Conservation (phyloP, 306 rosid species). For the Ammopiptanthus mongolicus region DNA sequence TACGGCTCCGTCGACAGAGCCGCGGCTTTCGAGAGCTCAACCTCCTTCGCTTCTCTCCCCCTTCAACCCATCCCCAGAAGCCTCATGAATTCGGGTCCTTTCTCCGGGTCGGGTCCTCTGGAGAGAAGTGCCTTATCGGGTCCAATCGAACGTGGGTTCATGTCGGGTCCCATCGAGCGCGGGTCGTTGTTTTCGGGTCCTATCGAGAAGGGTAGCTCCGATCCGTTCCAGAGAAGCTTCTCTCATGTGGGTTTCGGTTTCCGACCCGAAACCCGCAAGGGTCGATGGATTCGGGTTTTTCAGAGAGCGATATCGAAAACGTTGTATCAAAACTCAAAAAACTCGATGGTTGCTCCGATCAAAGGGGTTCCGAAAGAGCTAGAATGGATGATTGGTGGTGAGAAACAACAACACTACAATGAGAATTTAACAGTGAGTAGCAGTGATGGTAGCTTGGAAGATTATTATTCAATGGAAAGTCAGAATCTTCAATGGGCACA, state of each 20-base stretch:
- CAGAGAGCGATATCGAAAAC: constrained; percentile 72
- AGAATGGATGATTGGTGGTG: constrained; percentile 60
- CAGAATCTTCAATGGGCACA: constrained; percentile 99
- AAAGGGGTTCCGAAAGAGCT: constrained; percentile 57
- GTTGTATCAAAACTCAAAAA: constrained; percentile 42
- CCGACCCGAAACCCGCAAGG: constrained; percentile 25
- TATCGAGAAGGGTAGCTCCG: constrained; percentile 53
- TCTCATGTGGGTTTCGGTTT: constrained; percentile 65
- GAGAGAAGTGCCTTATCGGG: constrained; percentile 91
- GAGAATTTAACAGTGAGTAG: constrained; percentile 80
- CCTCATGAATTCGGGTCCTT: constrained; percentile 60
- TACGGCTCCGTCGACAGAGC: constrained; percentile 75
- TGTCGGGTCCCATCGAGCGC: constrained; percentile 93
- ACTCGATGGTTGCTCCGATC: constrained; percentile 71
- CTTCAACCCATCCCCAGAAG: constrained; percentile 80
- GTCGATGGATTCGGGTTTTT: constrained; percentile 50
- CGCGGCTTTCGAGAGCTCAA: constrained; percentile 90
- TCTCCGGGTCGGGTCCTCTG: constrained; percentile 75
- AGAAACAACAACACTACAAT: constrained; percentile 34
- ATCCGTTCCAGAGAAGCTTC: constrained; percentile 77
- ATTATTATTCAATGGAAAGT: constrained; percentile 62
- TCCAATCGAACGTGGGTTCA: constrained; percentile 92
- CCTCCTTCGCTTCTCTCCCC: constrained; percentile 88
- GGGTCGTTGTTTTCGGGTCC: constrained; percentile 78
- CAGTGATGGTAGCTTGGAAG: constrained; percentile 80